Evolutionary conservation across 805 yeast genomes (phyloP), one percentile per base, ranked within the genome.

Genomic region (Ogataea pilisensis): DNA sequence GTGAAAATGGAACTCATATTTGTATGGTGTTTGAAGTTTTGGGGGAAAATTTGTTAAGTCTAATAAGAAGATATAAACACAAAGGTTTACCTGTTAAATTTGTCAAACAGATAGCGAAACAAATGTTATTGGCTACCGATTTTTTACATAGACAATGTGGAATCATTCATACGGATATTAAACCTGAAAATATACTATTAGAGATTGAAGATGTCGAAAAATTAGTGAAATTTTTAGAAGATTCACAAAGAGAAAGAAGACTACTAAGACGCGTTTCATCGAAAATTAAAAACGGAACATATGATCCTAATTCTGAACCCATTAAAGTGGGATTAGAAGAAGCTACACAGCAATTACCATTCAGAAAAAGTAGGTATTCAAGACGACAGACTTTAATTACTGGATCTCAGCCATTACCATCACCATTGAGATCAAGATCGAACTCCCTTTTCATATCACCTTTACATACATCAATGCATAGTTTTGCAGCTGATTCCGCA

Each of bases 11-110:
- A 1, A 72, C 76, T 2, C 99, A 93, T 64, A 82, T 89, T 9
- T 91, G 93, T 43, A 93, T 93, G 98, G 97, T 91, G 1, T 93
- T 93, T 61, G 99, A 93, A 65, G 96, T 93, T 0, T 69, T 93
- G 46, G 99, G 99, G 17, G 99, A 93, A 62, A 91, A 89, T 58
- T 63, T 93, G 50, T 68, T 93, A 38, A 90, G 95, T 17, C 69
- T 93, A 50, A 88, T 91, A 43, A 76, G 86, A 48, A 72, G 90
- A 42, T 90, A 77, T 51, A 75, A 75, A 37, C 68, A 65, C 44
- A 60, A 57, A 38, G 69, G 69, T 2, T 61, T 79, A 20, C 85
- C 85, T 1, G 53, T 78, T 3, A 65, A 65, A 37, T 63, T 75
- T 44, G 82, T 76, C 3, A 76, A 78, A 55, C 79, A 72, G 50